Conservation (phyloP, 164 flowering plant genomes). For the Nymphaea colorata region DNA sequence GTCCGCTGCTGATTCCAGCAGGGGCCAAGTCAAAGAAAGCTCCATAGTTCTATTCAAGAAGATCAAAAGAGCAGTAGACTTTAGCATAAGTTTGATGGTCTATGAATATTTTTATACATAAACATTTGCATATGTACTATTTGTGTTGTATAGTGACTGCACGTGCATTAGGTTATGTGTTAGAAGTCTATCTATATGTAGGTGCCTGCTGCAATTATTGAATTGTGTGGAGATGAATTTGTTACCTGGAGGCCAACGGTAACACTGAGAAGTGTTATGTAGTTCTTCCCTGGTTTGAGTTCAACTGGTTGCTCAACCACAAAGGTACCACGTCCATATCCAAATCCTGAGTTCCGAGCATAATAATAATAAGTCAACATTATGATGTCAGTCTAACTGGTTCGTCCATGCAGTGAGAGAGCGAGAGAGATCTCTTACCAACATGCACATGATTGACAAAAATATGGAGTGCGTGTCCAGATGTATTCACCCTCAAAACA, state of each 20-base stretch:
- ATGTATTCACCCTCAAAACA: constrained; percentile 31
- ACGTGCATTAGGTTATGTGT: not conserved
- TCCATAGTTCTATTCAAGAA: constrained; percentile 42
- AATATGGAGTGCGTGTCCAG: constrained; percentile 51
- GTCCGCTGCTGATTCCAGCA: constrained; percentile 35
- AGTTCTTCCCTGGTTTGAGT: constrained; percentile 27
- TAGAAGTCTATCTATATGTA: not conserved
- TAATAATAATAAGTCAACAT: not conserved
- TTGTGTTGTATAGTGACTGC: not conserved
- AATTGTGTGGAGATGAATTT: not conserved
- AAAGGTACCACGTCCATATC: constrained; percentile 14
- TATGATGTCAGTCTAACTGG: not conserved
- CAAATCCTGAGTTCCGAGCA: constrained; percentile 20
- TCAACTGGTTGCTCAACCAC: constrained; percentile 22
- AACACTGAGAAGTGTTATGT: constrained; percentile 42
- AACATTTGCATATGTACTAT: not conserved
- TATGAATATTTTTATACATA: not conserved
- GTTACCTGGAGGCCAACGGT: constrained; percentile 45
- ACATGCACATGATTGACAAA: constrained; percentile 38
- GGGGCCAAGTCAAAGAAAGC: constrained; percentile 18
- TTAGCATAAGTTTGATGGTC: too few relatives aligned
- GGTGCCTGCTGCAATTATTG: not conserved
- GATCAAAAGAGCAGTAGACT: not conserved
- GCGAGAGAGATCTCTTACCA: constrained; percentile 19
- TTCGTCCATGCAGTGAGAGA: not conserved